Conservation (phyloP, 768 basidiomycete species). For the Russula vinacea region DNA sequence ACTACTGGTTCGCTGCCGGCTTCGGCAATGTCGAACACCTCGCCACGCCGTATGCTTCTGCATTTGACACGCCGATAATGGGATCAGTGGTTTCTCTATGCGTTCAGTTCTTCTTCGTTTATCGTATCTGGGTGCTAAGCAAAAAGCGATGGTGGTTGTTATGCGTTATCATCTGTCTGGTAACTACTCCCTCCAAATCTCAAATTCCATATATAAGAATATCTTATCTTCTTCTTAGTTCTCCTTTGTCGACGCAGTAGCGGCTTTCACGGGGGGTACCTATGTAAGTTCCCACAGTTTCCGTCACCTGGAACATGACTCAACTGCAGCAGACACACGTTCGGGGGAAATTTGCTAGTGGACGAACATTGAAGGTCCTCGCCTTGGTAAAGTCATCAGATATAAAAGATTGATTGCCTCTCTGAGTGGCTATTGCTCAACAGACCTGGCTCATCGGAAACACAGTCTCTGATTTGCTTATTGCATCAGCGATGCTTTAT, state of each 20-base stretch:
- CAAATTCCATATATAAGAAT: background rate
- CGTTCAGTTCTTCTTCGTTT: conserved; percentile 37
- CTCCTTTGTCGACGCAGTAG: background rate
- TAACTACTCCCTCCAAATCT: background rate
- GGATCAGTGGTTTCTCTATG: conserved; percentile 33
- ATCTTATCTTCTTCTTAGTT: background rate
- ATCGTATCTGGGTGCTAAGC: conserved; percentile 32
- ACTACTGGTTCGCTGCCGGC: conserved; percentile 35
- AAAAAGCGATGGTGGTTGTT: background rate
- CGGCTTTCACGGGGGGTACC: background rate
- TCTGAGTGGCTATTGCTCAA: background rate
- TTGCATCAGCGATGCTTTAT: conserved; percentile 13
- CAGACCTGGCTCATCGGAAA: conserved; percentile 18
- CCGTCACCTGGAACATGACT: background rate
- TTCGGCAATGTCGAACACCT: conserved; percentile 35
- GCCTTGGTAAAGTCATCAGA: background rate
- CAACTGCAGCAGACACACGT: background rate
- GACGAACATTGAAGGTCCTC: background rate
- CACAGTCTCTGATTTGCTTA: conserved; percentile 14
- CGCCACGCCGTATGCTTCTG: conserved; percentile 27
- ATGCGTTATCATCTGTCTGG: background rate
- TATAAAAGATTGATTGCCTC: background rate
- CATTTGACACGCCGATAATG: conserved; percentile 34
- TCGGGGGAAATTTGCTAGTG: background rate
- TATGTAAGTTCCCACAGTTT: conserved; percentile 1